Percentiles rank a stretch among this genome's conserved stretches.
Evolutionary conservation across 345 rosid species (phyloP).

Genomic region (Cardamine resedifolia): DNA sequence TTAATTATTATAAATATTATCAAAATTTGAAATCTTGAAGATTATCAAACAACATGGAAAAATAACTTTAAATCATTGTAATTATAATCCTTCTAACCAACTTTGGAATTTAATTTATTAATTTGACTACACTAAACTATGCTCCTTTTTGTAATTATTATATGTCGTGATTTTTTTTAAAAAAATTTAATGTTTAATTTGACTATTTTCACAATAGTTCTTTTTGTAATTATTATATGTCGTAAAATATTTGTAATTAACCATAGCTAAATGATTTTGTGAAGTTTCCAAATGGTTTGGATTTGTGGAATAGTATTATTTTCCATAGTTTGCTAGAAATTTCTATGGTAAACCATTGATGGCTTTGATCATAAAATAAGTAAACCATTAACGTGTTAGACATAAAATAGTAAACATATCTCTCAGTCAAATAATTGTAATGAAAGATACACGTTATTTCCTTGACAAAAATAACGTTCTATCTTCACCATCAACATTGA

Average conservation of each 20-base stretch:
- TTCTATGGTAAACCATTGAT: not conserved
- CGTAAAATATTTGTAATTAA: not conserved
- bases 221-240: not conserved
- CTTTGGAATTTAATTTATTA: not conserved
- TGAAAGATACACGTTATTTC: not conserved
- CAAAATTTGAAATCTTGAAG: not conserved
- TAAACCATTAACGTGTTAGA: constrained; percentile 15
- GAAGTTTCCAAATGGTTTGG: not conserved
- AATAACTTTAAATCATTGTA: not conserved
- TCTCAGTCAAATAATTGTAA: constrained; percentile 1
- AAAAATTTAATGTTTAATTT: not conserved
- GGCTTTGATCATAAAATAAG: constrained; percentile 19
- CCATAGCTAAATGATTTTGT: not conserved
- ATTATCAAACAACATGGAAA: not conserved
- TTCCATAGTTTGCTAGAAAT: not conserved
- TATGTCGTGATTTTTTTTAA: not conserved
- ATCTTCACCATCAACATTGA: not conserved
- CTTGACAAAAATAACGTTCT: not conserved
- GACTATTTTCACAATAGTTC: not conserved
- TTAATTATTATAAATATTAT: no score
- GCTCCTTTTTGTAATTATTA: not conserved
- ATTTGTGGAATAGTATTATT: not conserved
- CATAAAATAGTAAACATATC: not conserved
- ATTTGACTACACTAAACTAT: not conserved
- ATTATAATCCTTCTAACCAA: not conserved